phyloP scores from a whole-genome alignment of 2,329 filamentous ascomycete species.

The Ophiostoma australiae region DNA sequence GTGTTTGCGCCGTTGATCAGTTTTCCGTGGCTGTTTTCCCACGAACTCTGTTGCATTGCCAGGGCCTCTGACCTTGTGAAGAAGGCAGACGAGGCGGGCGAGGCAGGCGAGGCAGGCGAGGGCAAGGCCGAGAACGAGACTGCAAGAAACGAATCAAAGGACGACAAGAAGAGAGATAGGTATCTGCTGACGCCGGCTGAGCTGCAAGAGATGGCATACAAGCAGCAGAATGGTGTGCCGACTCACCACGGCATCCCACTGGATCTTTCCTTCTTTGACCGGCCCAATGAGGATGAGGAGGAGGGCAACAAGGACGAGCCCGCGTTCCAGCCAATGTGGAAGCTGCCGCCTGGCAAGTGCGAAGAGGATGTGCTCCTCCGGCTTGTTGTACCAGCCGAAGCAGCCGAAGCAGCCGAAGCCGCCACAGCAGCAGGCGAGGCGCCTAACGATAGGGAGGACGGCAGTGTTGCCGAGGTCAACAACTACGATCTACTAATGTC shows the following conservation, averaged over 20 bases:
- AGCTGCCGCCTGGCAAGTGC: conserved; percentile 24
- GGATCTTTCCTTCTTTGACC: conserved; percentile 23
- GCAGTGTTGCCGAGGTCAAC: background rate
- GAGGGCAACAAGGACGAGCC: conserved; percentile 16
- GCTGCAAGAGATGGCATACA: conserved; percentile 30
- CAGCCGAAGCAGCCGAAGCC: background rate
- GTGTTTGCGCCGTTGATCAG: conserved; percentile 74
- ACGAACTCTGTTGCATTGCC: conserved; percentile 66
- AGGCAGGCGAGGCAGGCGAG: background rate
- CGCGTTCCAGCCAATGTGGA: conserved; percentile 25
- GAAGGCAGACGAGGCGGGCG: background rate
- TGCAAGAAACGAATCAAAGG: background rate
- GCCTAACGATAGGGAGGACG: background rate
- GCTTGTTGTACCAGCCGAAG: conserved; percentile 12
- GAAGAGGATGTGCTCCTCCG: conserved; percentile 24
- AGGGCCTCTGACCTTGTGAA: background rate
- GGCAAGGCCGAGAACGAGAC: background rate
- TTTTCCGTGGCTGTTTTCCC: conserved; percentile 87
- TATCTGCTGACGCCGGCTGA: conserved; percentile 22
- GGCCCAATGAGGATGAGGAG: conserved; percentile 22
- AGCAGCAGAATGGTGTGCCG: conserved; percentile 31
- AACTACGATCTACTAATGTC: conserved; percentile 17
- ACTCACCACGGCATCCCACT: conserved; percentile 34
- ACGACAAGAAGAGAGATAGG: background rate
- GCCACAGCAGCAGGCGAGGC: no score